A percentile compares a stretch with the other conserved stretches of the same genome.
Conservation (phyloP, 306 rosid genomes). For the Sesbania bispinosa region DNA sequence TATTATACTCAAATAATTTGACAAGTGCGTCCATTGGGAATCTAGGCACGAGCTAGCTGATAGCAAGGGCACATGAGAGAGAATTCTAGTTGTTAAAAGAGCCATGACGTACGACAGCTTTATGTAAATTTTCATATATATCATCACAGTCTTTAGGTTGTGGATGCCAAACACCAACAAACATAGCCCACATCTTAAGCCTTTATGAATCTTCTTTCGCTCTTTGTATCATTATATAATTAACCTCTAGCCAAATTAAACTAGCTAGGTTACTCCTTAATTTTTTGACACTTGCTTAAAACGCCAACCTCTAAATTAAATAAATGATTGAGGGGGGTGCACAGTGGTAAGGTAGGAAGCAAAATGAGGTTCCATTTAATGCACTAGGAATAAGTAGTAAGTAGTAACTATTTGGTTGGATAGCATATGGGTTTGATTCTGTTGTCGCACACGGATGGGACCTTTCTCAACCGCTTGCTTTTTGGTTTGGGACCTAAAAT, state of each 20-base stretch:
- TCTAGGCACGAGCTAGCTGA: constrained; percentile 57
- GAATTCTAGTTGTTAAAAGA: constrained; percentile 21
- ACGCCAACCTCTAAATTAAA: constrained; percentile 1
- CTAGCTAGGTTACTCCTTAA: neutral
- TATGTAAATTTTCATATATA: constrained; percentile 4
- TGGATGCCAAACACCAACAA: constrained; percentile 33
- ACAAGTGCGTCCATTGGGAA: constrained; percentile 40
- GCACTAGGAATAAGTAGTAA: constrained; percentile 14
- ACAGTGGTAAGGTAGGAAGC: constrained; percentile 17
- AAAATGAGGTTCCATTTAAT: constrained; percentile 29
- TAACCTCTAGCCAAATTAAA: too few relatives aligned
- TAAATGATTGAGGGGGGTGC: constrained; percentile 17
- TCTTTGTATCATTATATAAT: neutral
- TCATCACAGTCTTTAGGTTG: neutral
- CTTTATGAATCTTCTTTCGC: neutral
- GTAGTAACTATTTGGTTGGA: neutral
- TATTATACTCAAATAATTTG: constrained; percentile 40
- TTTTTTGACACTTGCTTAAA: constrained; percentile 20
- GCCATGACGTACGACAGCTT: constrained; percentile 41
- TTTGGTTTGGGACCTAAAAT: constrained; percentile 20
- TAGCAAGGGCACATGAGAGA: constrained; percentile 36
- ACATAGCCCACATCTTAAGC: constrained; percentile 26
- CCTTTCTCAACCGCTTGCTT: constrained; percentile 23
- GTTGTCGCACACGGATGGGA: constrained; percentile 26
- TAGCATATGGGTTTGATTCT: constrained; percentile 19